Evolutionary conservation across 257 asterid genomes (phyloP), one percentile per base, ranked within the genome.

Genomic region (Ilex asprella): DNA sequence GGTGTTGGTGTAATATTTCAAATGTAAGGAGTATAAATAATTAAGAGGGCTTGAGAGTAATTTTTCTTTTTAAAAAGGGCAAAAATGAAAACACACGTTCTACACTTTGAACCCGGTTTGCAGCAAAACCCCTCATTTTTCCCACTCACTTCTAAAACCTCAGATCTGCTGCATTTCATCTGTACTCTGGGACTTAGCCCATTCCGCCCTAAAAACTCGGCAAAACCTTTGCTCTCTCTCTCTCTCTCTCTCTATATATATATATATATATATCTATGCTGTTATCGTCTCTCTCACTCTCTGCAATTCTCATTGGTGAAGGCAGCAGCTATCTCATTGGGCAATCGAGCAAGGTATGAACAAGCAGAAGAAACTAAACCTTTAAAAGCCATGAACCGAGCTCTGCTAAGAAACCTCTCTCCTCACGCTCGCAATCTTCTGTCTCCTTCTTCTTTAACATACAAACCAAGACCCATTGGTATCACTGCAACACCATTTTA

Each of bases 331-430:
- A 21, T 21, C 27, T 1, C 27, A 21, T 21, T 21, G 27, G 27
- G 27, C 27, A 21, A 21, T 21, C 27, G 13, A 44, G 11, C 50
- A 44, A 44, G 9, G 13, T 12, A 44, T 12, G 50, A 44, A 12
- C 50, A 1, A 44, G 9, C 50, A 44, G 50, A 44, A 44, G 10
- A 15, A 1, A 5, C 43, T 60, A 71, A 75, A 80, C 68, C 79
- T 87, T 82, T 70, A 54, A 55, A 53, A 30, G 51, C 72, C 71
- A 89, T 89, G 96, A 84, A 85, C 73, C 76, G 87, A 68, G 75
- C 71, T 77, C 70, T 80, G 59, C 73, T 80, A 32, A 80, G 81
- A 58, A 77, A 63, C 16, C 27, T 86, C 53, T 47, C 70, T 73
- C 68, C 81, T 56, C 69, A 35, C 78, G 30, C 82, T 11, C 91